Percentiles rank a stretch among this genome's conserved stretches.
These are phyloP conservation scores for Linum trigynum DNA, from an alignment of 345 rosid species.

Conservation along the genomic window DNA sequence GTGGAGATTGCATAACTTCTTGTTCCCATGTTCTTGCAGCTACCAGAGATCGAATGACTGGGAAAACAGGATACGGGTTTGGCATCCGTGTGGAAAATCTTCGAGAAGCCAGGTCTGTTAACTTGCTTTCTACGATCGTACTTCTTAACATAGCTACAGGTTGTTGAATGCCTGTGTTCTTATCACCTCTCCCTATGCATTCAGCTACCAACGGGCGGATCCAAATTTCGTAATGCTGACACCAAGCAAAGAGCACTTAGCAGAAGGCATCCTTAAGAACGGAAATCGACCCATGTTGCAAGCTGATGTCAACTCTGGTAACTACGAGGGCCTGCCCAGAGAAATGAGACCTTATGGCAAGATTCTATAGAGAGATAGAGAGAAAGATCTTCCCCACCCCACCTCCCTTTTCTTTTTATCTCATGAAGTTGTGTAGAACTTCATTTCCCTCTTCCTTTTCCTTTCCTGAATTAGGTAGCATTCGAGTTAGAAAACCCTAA, in stretches of 20 bases:
- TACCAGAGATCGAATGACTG: constrained; percentile 43
- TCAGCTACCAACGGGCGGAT: constrained; percentile 92
- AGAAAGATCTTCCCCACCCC: not conserved
- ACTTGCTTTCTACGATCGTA: not conserved
- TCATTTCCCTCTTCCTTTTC: not conserved
- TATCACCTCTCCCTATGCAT: not conserved
- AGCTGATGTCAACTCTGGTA: constrained; percentile 56
- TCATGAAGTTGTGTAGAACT: not conserved
- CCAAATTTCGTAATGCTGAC: constrained; percentile 86
- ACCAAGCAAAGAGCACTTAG: constrained; percentile 81
- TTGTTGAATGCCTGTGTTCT: not conserved
- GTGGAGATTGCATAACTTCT: not conserved
- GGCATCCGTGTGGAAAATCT: constrained; percentile 74
- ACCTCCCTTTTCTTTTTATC: not conserved
- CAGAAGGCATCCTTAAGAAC: constrained; percentile 50
- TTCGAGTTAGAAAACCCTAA: too few species aligned
- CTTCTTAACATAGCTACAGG: not conserved
- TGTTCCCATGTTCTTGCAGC: constrained; percentile 37
- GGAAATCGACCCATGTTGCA: constrained; percentile 75
- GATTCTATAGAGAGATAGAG: not conserved
- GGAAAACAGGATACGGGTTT: constrained; percentile 48
- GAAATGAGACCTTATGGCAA: constrained; percentile 54
- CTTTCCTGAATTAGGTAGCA: not conserved
- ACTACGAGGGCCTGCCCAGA: constrained; percentile 51
- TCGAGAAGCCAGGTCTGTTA: constrained; percentile 67